phyloP scores from a whole-genome alignment of 805 yeast species.

The Clavispora fructus region DNA sequence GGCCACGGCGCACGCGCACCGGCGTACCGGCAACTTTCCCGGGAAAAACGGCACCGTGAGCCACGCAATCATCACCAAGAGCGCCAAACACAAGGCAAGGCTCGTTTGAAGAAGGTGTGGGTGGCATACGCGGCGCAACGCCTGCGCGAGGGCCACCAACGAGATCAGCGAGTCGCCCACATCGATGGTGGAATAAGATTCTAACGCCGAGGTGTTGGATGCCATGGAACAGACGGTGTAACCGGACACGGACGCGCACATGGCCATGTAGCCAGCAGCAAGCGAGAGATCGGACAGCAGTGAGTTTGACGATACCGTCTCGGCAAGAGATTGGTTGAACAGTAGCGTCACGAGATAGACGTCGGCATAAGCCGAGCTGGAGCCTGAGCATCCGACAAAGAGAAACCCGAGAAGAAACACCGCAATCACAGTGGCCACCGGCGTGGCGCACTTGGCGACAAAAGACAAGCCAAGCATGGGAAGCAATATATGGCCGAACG shows the following conservation, averaged over 20 bases:
- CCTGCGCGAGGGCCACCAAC: conserved; percentile 42
- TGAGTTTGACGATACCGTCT: conserved; percentile 26
- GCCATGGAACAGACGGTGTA: conserved; percentile 33
- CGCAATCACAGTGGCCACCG: conserved; percentile 40
- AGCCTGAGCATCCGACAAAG: conserved; percentile 49
- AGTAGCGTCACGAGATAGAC: conserved; percentile 45
- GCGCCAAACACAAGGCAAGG: conserved; percentile 37
- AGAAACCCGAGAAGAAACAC: conserved; percentile 50
- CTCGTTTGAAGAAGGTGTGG: conserved; percentile 51
- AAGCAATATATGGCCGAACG: too few relatives aligned
- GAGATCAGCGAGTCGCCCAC: conserved; percentile 33
- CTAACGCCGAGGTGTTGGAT: conserved; percentile 19
- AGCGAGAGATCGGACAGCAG: conserved; percentile 38
- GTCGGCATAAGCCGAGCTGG: conserved; percentile 38
- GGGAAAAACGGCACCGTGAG: conserved; percentile 48
- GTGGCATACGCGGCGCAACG: conserved; percentile 44
- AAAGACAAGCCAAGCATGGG: conserved; percentile 10
- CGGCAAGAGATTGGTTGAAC: conserved; percentile 44
- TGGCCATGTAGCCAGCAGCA: conserved; percentile 50
- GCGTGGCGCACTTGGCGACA: conserved; percentile 9
- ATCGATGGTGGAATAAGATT: conserved; percentile 25
- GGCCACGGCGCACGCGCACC: conserved; percentile 26
- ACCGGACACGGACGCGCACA: conserved; percentile 42
- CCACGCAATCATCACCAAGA: conserved; percentile 41
- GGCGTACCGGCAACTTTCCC: conserved; percentile 21